Percentiles rank a stretch among this genome's conserved stretches.
These are phyloP conservation scores for Macrophomina pseudophaseolina DNA, from an alignment of 2,329 filamentous ascomycete species.

Conservation along the genomic window DNA sequence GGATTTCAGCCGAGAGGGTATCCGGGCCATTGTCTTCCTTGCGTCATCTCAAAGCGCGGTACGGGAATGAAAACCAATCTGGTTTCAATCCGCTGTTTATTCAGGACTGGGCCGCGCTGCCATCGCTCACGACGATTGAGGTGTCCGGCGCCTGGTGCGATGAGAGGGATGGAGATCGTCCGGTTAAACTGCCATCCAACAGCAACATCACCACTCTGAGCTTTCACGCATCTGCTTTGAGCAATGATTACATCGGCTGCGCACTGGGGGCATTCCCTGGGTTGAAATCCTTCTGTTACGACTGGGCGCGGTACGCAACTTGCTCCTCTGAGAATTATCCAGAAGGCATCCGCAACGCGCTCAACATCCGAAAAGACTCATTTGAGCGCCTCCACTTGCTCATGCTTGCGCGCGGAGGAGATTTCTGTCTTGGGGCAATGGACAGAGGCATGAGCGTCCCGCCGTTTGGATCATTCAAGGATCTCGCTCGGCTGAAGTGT, in stretches of 20 bases:
- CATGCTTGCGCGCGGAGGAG: not conserved
- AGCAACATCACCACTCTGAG: not conserved
- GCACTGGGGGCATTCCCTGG: not conserved
- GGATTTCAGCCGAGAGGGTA: not conserved
- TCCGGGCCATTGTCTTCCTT: not conserved
- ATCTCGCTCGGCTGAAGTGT: not conserved
- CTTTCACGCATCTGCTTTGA: not conserved
- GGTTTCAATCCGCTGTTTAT: constrained; percentile 12
- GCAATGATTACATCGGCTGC: not conserved
- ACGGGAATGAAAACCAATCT: constrained; percentile 7
- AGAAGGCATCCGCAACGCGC: not conserved
- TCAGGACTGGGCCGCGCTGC: not conserved
- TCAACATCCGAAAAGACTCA: not conserved
- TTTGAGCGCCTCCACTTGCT: not conserved
- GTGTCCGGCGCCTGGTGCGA: not conserved
- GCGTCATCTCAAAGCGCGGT: not conserved
- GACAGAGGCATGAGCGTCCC: not conserved
- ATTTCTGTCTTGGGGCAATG: not conserved
- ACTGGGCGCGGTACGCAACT: not conserved
- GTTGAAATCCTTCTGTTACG: not conserved
- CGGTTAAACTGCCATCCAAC: not conserved
- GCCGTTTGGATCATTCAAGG: constrained; percentile 1
- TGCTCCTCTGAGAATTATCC: not conserved
- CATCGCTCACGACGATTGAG: not conserved
- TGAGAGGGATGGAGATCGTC: constrained; percentile 6